Base-by-base conservation (phyloP, 225 moss, liverwort and hornwort genomes). In the Bryoerythrophyllum caledonicum region DNA sequence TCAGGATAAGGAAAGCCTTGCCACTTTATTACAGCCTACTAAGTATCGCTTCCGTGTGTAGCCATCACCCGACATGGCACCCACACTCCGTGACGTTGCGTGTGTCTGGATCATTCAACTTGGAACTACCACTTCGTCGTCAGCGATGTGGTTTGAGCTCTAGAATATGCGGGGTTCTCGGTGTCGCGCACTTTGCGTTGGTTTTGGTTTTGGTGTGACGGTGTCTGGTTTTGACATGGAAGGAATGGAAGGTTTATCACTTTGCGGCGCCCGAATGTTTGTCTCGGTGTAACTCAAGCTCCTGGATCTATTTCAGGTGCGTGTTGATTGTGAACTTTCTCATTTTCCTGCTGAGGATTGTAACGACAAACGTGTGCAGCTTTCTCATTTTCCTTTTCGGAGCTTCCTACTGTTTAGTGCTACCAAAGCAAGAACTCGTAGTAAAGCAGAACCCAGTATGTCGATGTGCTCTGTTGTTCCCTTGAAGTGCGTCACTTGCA, bases 1-100 rank as follows among this genome's bases (percentile, higher is more conserved):
- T 74, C 28, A 71, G 78, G 81, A 84, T 84, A 84, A 84, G 81
- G 66, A 27, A 35, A 65, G 60, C 48, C 48, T n/a, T 49, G 48
- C 17, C 48, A 67, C 76, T 83, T 67, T 49, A 48, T 24, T 32
- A 21, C 21, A 62, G 13, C 11, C 59, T 59, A 15, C 12, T 21
- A 44, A n/a, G n/a, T n/a, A n/a, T n/a, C n/a, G n/a, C n/a, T n/a
- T n/a, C n/a, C n/a, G n/a, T n/a, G 34, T 19, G n/a, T 14, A 59
- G 27, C 66, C 20, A 67, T 79, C 79, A 41, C 60, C 21, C 5
- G 67, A 40, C 30, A 25, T 63, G 51, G 72, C 62, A 21, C 43
- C 65, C 16, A 43, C 43, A 12, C 35, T 43, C 23, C 44, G 68
- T 56, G 66, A 60, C 43, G 30, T 51, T 63, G 77, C 73, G 73